Evolutionary conservation across 148 eudicot species (phyloP).

Genomic region (Drosera capensis): DNA sequence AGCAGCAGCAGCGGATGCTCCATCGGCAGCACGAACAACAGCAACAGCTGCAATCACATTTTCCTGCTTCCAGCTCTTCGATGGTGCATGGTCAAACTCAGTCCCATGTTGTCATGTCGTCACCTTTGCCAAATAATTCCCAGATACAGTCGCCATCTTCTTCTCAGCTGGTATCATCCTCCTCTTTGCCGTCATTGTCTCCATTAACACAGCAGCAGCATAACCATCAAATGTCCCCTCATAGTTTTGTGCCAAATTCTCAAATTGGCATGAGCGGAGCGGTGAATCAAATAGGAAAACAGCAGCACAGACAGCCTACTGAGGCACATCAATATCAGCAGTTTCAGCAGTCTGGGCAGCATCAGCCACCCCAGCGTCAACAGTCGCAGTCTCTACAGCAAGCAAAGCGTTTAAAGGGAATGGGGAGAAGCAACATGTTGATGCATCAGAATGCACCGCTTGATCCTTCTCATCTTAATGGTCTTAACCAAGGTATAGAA

Average conservation of each 20-base stretch:
- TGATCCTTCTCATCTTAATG: constrained; percentile 41
- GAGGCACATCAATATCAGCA: constrained; percentile 32
- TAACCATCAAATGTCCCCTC: constrained; percentile 38
- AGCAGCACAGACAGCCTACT: constrained; percentile 37
- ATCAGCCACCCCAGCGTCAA: constrained; percentile 62
- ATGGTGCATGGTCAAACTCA: constrained; percentile 42
- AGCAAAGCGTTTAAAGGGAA: constrained; percentile 46
- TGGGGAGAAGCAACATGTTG: constrained; percentile 41
- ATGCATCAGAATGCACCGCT: constrained; percentile 35
- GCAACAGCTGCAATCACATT: no score
- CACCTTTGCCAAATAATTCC: constrained; percentile 39
- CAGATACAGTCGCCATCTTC: constrained; percentile 35
- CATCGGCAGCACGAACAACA: constrained; percentile 39
- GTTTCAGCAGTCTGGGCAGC: constrained; percentile 46
- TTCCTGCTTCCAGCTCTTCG: constrained; percentile 40
- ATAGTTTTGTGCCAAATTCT: constrained; percentile 32
- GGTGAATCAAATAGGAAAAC: constrained; percentile 49
- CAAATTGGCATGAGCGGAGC: constrained; percentile 31
- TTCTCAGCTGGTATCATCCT: constrained; percentile 33
- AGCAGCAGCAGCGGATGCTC: constrained; percentile 36
- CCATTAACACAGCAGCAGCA: constrained; percentile 40
- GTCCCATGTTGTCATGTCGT: constrained; percentile 39
- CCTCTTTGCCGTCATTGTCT: constrained; percentile 24
- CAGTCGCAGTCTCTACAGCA: constrained; percentile 45
- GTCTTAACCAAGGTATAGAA: constrained; percentile 45